Evolutionary conservation across 2,329 filamentous ascomycete genomes (phyloP).

Genomic region (Trichoderma lentiforme): DNA sequence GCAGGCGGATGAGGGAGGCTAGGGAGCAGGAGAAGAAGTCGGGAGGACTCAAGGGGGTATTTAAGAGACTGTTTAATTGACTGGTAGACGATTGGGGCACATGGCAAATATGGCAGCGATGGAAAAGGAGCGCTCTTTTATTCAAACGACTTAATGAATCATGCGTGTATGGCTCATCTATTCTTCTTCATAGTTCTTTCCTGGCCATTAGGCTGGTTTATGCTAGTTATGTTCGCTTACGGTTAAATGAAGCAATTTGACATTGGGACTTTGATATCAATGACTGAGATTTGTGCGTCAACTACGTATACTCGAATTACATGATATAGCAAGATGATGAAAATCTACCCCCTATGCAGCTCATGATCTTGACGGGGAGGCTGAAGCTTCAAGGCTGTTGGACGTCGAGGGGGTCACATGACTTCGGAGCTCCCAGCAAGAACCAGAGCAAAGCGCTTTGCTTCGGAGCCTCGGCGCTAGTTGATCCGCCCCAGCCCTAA

Average conservation of each 20-base stretch:
- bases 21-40: conserved; percentile 31
- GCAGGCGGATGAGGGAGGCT: conserved; percentile 33
- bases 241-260: conserved; percentile 16
- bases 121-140: conserved; percentile 9
- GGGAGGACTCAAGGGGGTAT: conserved; percentile 34
- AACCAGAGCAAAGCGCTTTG: not conserved
- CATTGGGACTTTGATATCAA: not conserved
- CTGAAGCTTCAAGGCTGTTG: not conserved
- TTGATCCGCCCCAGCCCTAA: conserved; percentile 35
- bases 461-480: conserved; percentile 4
- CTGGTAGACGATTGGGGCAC: not conserved
- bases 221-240: conserved; percentile 16
- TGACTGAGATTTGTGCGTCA: not conserved
- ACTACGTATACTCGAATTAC: not conserved
- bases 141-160: conserved; percentile 17
- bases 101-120: conserved; percentile 5
- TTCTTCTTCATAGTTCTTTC: conserved; percentile 10
- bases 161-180: conserved; percentile 19
- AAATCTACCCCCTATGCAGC: not conserved
- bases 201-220: conserved; percentile 15
- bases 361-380: not conserved
- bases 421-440: not conserved
- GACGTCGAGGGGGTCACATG: conserved; percentile 10
- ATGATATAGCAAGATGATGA: not conserved
- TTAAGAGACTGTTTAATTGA: conserved; percentile 38